Conservation (phyloP, 2,329 filamentous ascomycete genomes). For the Fusarium penzigii region DNA sequence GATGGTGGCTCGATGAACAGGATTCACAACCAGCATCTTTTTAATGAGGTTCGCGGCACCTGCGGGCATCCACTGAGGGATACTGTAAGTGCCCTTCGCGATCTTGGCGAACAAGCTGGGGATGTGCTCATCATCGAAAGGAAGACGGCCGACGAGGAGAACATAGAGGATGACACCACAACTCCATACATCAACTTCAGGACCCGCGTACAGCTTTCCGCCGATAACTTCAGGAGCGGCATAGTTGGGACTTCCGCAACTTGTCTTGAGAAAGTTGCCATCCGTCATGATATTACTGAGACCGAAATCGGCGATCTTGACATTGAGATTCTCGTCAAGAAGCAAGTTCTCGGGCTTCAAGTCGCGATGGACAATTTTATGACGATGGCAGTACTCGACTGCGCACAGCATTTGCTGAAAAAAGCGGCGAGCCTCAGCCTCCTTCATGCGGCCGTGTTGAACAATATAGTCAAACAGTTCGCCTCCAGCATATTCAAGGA, state of each 20-base stretch:
- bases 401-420: conserved; percentile 99
- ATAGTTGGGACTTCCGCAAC: conserved; percentile 97
- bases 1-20: conserved; percentile 90
- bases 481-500: conserved; percentile 93
- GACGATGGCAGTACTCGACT: conserved; percentile 97
- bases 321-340: conserved; percentile 91
- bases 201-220: conserved; percentile 94
- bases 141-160: conserved; percentile 76
- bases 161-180: conserved; percentile 90
- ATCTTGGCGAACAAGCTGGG: conserved; percentile 98
- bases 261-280: conserved; percentile 98
- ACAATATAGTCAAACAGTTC: conserved; percentile 99
- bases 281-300: conserved; percentile 99
- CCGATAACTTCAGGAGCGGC: conserved; percentile 97
- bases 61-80: conserved; percentile 85
- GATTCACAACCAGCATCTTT: conserved; percentile 93
- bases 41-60: conserved; percentile 83
- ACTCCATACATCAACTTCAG: conserved; percentile 98
- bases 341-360: conserved; percentile 96
- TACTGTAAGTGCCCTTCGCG: conserved; percentile 87
- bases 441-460: conserved; percentile 86
- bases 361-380: conserved; percentile 98
- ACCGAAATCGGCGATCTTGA: conserved; percentile 99
- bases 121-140: conserved; percentile 98
- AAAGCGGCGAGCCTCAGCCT: conserved; percentile 91